Conservation (phyloP, 768 basidiomycete species). For the Leccinellum albellum region DNA sequence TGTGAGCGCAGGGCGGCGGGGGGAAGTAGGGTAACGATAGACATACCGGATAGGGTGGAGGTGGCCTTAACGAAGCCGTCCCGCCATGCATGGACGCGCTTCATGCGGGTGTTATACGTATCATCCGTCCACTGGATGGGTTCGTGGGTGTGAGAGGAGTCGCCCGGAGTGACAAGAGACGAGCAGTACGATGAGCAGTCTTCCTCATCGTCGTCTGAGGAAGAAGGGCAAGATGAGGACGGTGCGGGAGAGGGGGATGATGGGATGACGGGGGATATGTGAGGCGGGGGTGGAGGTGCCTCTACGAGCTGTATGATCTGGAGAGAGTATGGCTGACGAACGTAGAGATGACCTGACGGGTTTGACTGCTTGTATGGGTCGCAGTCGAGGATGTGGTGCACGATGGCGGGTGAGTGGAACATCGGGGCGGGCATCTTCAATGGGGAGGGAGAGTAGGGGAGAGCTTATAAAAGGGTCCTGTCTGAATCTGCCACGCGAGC, state of each 20-base stretch:
- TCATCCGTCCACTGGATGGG: conserved; percentile 39
- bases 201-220: conserved; percentile 27
- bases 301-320: conserved; percentile 77
- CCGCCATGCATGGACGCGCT: conserved; percentile 70
- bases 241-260: conserved; percentile 38
- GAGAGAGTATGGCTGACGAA: conserved; percentile 47
- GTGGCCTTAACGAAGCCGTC: conserved; percentile 50
- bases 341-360: conserved; percentile 40
- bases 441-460: conserved; percentile 13
- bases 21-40: not conserved
- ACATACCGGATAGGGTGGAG: conserved; percentile 41
- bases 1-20: conserved; percentile 4
- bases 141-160: conserved; percentile 27
- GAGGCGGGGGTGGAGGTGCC: conserved; percentile 47
- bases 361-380: conserved; percentile 31
- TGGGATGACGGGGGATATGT: conserved; percentile 32
- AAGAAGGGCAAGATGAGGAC: conserved; percentile 33
- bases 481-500: conserved; percentile 28
- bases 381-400: conserved; percentile 24
- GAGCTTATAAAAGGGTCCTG: conserved; percentile 15
- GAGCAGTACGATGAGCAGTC: conserved; percentile 72
- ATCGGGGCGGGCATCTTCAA: conserved; percentile 21
- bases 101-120: conserved; percentile 53
- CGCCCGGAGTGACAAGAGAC: conserved; percentile 46
- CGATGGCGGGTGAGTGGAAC: conserved; percentile 22